Conservation (phyloP, 495 filamentous ascomycete species). For the Penicillium fimorum region DNA sequence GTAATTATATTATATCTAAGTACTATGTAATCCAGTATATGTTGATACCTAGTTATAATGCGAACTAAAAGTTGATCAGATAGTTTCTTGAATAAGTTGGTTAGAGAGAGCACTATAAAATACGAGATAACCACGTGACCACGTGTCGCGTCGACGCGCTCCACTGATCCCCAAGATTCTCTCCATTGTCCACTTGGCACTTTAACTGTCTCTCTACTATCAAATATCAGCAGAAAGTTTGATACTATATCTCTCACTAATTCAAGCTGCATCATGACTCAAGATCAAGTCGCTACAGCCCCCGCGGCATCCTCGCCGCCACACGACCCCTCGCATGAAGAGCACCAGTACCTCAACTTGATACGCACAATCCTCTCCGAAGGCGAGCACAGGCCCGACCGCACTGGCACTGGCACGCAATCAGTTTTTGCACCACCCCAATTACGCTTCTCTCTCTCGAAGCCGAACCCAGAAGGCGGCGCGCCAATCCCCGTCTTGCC, state of each 20-base stretch:
- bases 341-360: conserved; percentile 74
- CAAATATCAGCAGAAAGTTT: too few species aligned
- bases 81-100: not conserved
- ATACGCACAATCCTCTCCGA: conserved; percentile 70
- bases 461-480: conserved; percentile 39
- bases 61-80: not conserved
- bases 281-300: conserved; percentile 22
- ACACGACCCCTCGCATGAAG: conserved; percentile 54
- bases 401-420: conserved; percentile 89
- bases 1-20: not conserved
- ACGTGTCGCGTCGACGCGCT: conserved; percentile 31
- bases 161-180: conserved; percentile 1
- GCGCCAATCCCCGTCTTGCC: conserved; percentile 64
- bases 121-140: conserved; percentile 17
- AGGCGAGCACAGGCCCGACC: conserved; percentile 80
- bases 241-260: not conserved
- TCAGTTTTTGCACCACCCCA: conserved; percentile 84
- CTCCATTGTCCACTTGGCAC: not conserved
- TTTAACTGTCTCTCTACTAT: not conserved
- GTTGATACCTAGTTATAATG: not conserved
- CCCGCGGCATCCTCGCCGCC: conserved; percentile 15
- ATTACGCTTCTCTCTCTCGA: conserved; percentile 80
- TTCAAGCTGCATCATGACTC: conserved; percentile 17
- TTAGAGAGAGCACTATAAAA: not conserved
- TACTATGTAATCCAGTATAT: too few species aligned